Evolutionary conservation across 2,329 filamentous ascomycete genomes (phyloP).

Genomic region (Anthostomella pinea): DNA sequence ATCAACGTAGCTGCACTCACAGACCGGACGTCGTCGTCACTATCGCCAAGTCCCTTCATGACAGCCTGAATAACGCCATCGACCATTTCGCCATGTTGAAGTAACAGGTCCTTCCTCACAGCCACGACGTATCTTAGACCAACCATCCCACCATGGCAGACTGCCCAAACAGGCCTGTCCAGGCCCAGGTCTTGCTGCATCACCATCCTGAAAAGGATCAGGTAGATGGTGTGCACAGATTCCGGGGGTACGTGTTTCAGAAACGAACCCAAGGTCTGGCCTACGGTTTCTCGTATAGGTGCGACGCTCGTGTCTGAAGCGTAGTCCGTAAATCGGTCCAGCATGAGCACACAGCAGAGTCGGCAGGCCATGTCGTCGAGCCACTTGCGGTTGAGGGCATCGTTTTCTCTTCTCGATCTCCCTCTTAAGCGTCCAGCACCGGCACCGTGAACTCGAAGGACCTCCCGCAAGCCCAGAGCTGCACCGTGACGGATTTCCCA

Average conservation of each 20-base stretch:
- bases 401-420: constrained; percentile 71
- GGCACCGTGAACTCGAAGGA: constrained; percentile 84
- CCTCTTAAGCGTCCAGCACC: constrained; percentile 78
- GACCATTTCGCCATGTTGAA: constrained; percentile 80
- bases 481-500: constrained; percentile 98
- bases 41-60: constrained; percentile 89
- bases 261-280: constrained; percentile 87
- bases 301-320: constrained; percentile 96
- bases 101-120: constrained; percentile 85
- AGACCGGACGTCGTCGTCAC: constrained; percentile 92
- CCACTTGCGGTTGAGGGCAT: constrained; percentile 77
- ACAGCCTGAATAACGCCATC: constrained; percentile 90
- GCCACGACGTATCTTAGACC: constrained; percentile 93
- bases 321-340: constrained; percentile 96
- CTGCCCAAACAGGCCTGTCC: constrained; percentile 79
- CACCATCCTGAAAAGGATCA: constrained; percentile 81
- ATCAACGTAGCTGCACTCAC: constrained; percentile 97
- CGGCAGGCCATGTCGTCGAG: constrained; percentile 94
- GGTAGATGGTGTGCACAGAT: constrained; percentile 82
- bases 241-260: constrained; percentile 76
- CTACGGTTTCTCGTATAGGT: constrained; percentile 91
- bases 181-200: constrained; percentile 82
- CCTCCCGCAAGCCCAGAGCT: constrained; percentile 89
- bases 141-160: constrained; percentile 98
- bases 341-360: constrained; percentile 92